Conservation (phyloP, 2,329 filamentous ascomycete species). For the Xylaria sp. region DNA sequence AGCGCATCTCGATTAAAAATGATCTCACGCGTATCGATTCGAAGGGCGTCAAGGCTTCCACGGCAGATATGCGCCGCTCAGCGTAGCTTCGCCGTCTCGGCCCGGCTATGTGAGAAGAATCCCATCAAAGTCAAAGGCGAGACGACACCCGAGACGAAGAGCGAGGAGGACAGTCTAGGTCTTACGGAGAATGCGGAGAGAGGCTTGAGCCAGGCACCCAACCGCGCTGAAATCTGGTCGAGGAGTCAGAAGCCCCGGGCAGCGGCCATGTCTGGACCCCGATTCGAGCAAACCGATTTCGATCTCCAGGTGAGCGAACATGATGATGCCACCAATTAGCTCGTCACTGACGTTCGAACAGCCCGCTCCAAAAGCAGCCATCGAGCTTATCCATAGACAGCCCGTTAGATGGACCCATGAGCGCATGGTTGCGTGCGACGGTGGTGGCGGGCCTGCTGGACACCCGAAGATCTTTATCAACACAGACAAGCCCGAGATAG, state of each 20-base stretch:
- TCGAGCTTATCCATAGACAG: conserved; percentile 95
- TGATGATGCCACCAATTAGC: conserved; percentile 15
- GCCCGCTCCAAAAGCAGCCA: conserved; percentile 90
- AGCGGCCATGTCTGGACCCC: conserved; percentile 89
- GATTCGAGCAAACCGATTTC: conserved; percentile 98
- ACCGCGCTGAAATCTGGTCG: conserved; percentile 84
- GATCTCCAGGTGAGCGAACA: conserved; percentile 78
- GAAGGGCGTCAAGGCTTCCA: conserved; percentile 56
- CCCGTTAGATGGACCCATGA: conserved; percentile 92
- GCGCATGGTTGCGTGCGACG: conserved; percentile 85
- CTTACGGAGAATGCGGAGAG: conserved; percentile 59
- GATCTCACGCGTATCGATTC: conserved; percentile 56
- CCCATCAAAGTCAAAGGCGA: conserved; percentile 55
- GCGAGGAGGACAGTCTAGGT: conserved; percentile 55
- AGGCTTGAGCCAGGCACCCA: conserved; percentile 80
- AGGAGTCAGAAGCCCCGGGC: conserved; percentile 83
- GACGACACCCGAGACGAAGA: conserved; percentile 57
- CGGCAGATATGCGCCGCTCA: conserved; percentile 58
- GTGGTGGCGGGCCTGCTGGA: conserved; percentile 88
- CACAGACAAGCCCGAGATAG: conserved; percentile 95
- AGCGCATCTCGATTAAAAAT: conserved; percentile 60
- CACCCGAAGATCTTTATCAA: conserved; percentile 98
- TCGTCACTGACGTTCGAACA: conserved; percentile 57
- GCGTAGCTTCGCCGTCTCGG: conserved; percentile 62
- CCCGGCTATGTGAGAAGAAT: conserved; percentile 59